A percentile compares a stretch with the other conserved stretches of the same genome.
Conservation (phyloP, 2,329 filamentous ascomycete genomes). For the Hypoxylon sp. region DNA sequence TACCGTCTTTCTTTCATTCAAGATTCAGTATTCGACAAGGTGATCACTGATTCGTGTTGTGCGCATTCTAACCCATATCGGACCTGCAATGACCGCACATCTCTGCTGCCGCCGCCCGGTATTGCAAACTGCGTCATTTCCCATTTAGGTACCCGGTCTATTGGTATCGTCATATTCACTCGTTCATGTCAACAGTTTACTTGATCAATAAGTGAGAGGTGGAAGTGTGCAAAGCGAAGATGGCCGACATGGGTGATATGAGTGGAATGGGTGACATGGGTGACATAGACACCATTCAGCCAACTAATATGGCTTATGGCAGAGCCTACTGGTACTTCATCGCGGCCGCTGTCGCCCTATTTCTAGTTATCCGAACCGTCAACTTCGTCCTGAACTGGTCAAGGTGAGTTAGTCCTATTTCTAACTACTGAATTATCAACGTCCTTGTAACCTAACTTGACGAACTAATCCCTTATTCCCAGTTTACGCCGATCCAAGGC, state of each 20-base stretch:
- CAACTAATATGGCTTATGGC: conserved; percentile 66
- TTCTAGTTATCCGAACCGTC: conserved; percentile 60
- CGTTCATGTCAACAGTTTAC: background rate
- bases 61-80: background rate
- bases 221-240: conserved; percentile 18
- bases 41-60: background rate
- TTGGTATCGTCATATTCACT: background rate
- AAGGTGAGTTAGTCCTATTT: conserved; percentile 56
- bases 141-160: background rate
- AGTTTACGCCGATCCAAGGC: conserved; percentile 65
- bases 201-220: background rate
- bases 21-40: background rate
- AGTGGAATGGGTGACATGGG: conserved; percentile 56
- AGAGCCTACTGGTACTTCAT: conserved; percentile 72
- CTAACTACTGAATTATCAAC: background rate
- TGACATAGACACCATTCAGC: conserved; percentile 50
- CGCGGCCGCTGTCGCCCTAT: conserved; percentile 62
- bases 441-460: background rate
- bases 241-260: conserved; percentile 48
- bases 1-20: background rate
- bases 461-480: conserved; percentile 12
- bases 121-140: conserved; percentile 6
- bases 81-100: conserved; percentile 20
- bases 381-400: conserved; percentile 60
- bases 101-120: background rate